Evolutionary conservation across 257 asterid species (phyloP).

Genomic region (Nemophila menziesii): DNA sequence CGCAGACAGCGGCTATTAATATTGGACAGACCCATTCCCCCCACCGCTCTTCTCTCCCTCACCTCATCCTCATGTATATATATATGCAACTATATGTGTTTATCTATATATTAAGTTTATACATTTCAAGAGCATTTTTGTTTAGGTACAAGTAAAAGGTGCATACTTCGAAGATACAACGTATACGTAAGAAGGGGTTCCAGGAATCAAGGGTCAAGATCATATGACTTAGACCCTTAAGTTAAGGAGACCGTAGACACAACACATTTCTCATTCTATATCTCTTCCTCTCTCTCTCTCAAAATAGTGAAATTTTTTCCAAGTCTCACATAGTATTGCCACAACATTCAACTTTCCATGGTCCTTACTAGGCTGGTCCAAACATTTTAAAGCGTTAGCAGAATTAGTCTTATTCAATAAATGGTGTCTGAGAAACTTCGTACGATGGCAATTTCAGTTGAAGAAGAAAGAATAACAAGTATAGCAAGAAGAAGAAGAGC

Average conservation of each 20-base stretch:
- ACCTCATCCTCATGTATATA: constrained; percentile 4
- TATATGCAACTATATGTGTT: neutral
- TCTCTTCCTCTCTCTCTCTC: constrained; percentile 2
- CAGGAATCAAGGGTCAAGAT: constrained; percentile 57
- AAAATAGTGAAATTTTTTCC: constrained; percentile 2
- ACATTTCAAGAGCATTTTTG: constrained; percentile 10
- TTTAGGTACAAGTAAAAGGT: constrained; percentile 17
- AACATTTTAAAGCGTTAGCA: neutral
- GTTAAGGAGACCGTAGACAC: constrained; percentile 18
- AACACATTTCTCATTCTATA: constrained; percentile 16
- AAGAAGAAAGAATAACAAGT: constrained; percentile 8
- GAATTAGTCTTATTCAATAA: too few relatives aligned
- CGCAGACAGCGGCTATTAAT: constrained; percentile 85
- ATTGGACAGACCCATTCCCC: constrained; percentile 45
- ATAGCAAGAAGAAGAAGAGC: constrained; percentile 8
- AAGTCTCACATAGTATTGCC: constrained; percentile 1
- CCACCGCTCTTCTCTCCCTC: constrained; percentile 24
- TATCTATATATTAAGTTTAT: constrained; percentile 9
- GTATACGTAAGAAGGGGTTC: constrained; percentile 34
- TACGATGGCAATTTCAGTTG: constrained; percentile 14
- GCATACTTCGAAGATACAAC: constrained; percentile 28
- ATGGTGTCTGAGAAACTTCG: neutral
- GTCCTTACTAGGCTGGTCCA: constrained; percentile 9
- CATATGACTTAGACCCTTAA: constrained; percentile 33
- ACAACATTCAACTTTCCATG: constrained; percentile 4